phyloP scores from a whole-genome alignment of 805 yeast genomes.

The Cyberlindnera maritima region DNA sequence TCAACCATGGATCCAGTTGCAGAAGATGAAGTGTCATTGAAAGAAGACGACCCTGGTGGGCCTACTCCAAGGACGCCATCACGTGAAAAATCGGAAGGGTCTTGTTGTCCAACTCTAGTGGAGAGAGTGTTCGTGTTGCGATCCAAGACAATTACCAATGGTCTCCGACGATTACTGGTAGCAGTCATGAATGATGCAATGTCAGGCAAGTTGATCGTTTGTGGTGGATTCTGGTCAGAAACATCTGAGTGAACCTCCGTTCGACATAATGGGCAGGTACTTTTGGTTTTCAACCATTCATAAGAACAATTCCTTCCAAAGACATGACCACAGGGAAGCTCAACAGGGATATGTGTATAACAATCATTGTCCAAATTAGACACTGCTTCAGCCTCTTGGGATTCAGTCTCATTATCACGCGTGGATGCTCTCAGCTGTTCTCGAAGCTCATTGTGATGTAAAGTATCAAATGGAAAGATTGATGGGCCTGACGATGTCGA shows the following conservation, averaged over 20 bases:
- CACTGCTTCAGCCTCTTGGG: not conserved
- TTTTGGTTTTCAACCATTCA: constrained; percentile 64
- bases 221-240: constrained; percentile 12
- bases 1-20: not conserved
- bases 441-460: not conserved
- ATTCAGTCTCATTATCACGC: not conserved
- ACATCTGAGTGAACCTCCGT: constrained; percentile 31
- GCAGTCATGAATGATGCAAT: constrained; percentile 13
- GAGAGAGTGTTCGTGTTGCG: constrained; percentile 17
- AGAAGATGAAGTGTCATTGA: not conserved
- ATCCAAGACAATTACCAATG: constrained; percentile 20
- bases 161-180: constrained; percentile 14
- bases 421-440: constrained; percentile 1
- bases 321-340: constrained; percentile 80
- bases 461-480: not conserved
- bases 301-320: constrained; percentile 85
- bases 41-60: not conserved
- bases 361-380: constrained; percentile 2
- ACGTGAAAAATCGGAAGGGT: too few relatives aligned
- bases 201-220: constrained; percentile 24
- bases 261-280: constrained; percentile 81
- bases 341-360: constrained; percentile 62
- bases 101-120: not conserved
- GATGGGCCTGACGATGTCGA: too few relatives aligned
- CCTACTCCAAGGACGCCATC: too few relatives aligned